Base-by-base conservation (phyloP, 2,329 filamentous ascomycete genomes). In the Penicillium sp. region DNA sequence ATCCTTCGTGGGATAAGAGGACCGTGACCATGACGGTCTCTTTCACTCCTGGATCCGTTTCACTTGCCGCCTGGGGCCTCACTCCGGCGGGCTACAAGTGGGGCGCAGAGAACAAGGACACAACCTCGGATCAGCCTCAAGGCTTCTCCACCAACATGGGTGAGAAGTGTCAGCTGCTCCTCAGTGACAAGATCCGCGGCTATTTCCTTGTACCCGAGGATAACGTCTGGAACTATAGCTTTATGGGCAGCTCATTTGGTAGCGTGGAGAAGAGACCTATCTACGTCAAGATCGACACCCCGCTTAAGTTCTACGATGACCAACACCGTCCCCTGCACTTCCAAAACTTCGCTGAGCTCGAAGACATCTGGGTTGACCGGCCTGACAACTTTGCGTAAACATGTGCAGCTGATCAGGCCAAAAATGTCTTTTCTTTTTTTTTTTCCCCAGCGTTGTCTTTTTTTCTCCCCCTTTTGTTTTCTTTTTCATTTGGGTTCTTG, bases 191-290 rank as follows among this genome's bases (percentile, higher is more conserved):
- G 73, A 96, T 97, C 72, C 86, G 89, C 64, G 95, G 94, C 29
- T 97, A 92, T 79, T 99, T 99, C 85, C 79, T 99, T 52, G 91
- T 97, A 23, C 94, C 94, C 0, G 92, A 97, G 68, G 87, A 88
- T 52, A 87, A 86, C 59, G 82, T 88, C 58, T 99, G 94, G 94
- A 99, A 99, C 76, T 99, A 97, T 79, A 94, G 89, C 73, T 99
- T 99, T 81, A 91, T 97, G 86, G 94, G 94, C 52, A 91, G 87
- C 62, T 86, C 86, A 0, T 99, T 97, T 70, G 86, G 87, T 15
- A 86, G 86, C 39, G 82, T 96, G 60, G 91, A 96, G 78, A 97
- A 97, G 86, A 90, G 91, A 78, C 82, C 87, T 4, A 84, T 97
- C 41, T 89, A 91, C 65, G 92, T 97, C 65, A 94, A 94, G 80